These are phyloP conservation scores for Eragrostis nindensis DNA, from an alignment of 176 grass and related monocot species.

Conservation along the genomic window DNA sequence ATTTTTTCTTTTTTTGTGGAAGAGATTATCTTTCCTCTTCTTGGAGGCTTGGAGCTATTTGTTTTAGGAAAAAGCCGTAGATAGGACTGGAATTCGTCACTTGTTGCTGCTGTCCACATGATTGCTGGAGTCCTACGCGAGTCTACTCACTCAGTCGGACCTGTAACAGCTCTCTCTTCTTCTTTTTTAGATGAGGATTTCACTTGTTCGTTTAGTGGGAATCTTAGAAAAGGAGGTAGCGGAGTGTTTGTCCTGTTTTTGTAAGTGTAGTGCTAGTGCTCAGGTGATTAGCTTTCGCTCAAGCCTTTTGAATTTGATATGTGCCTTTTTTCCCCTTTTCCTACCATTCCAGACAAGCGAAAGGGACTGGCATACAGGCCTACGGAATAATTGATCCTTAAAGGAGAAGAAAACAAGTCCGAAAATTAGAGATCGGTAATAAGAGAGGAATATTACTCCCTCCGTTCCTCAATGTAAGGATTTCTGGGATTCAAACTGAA, in stretches of 20 bases:
- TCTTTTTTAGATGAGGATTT: neutral
- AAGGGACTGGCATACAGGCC: neutral
- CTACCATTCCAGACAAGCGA: neutral
- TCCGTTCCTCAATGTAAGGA: too few species aligned
- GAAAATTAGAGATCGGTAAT: neutral
- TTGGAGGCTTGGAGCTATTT: neutral
- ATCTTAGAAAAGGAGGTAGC: conserved; percentile 16
- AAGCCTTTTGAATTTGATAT: conserved; percentile 7
- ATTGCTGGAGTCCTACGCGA: too few species aligned
- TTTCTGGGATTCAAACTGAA: too few species aligned
- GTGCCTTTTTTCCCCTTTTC: conserved; percentile 5
- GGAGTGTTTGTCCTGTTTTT: neutral
- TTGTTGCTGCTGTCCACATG: too few species aligned
- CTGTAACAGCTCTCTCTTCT: too few species aligned
- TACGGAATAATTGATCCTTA: neutral
- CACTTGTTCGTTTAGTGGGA: neutral
- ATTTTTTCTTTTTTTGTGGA: too few species aligned
- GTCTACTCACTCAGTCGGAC: too few species aligned
- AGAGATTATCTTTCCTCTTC: neutral
- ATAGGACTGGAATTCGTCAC: too few species aligned
- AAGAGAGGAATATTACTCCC: too few species aligned
- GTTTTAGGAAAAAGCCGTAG: too few species aligned
- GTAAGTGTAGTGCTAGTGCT: neutral
- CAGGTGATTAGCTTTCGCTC: neutral
- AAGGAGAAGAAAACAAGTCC: neutral